phyloP scores from a whole-genome alignment of 1,284 basidiomycete genomes.

The Cystobasidium slooffiae region DNA sequence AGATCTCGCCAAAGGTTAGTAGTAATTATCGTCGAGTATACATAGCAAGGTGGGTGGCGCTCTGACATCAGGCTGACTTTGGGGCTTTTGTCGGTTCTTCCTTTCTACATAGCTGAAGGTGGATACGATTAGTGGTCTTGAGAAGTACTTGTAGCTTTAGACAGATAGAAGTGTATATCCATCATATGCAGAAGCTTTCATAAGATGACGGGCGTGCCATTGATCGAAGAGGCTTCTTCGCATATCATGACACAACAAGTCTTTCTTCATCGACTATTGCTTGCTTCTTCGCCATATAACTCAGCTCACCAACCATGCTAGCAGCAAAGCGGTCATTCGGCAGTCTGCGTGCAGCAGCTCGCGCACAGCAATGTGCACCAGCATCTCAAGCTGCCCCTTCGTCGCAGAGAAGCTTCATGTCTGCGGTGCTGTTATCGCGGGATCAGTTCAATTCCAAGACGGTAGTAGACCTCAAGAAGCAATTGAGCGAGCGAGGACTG shows the following conservation, averaged over 20 bases:
- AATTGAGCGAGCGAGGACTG: constrained; percentile 38
- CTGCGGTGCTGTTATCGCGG: constrained; percentile 35
- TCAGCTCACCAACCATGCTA: constrained; percentile 29
- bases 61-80: not conserved
- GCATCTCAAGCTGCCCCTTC: not conserved
- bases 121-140: constrained; percentile 27
- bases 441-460: constrained; percentile 30
- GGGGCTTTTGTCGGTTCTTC: too few relatives aligned
- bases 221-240: not conserved
- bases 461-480: constrained; percentile 29
- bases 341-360: constrained; percentile 28
- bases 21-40: too few relatives aligned
- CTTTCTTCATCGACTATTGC: not conserved
- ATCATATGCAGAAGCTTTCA: not conserved
- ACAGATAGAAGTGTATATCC: not conserved
- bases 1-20: constrained; percentile 56
- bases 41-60: too few relatives aligned
- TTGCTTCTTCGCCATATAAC: constrained; percentile 5
- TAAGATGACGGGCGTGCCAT: not conserved
- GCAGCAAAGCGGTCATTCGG: constrained; percentile 41
- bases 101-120: constrained; percentile 27
- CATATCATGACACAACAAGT: not conserved
- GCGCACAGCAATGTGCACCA: constrained; percentile 17
- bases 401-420: constrained; percentile 29
- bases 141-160: constrained; percentile 32